Conservation (phyloP, 1,139 yeast species). For the Pichia sp. region DNA sequence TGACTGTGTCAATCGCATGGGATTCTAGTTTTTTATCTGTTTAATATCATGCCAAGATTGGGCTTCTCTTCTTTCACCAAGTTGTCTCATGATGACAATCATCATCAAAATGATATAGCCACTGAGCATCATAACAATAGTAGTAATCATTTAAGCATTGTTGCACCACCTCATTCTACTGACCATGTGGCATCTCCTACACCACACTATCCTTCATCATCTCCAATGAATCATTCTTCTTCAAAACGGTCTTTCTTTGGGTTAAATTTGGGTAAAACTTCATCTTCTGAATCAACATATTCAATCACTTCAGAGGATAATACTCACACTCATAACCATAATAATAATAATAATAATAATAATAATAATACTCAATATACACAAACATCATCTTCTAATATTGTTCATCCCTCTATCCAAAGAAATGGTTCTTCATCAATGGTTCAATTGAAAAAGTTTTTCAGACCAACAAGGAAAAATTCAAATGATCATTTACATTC, state of each 20-base stretch:
- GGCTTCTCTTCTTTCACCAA: slow-evolving; percentile 14
- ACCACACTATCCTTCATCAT: not conserved
- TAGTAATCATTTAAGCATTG: not conserved
- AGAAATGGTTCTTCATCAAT: slow-evolving; percentile 37
- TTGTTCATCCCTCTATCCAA: slow-evolving; percentile 11
- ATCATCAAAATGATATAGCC: not conserved
- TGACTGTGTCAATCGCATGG: not conserved
- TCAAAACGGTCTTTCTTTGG: slow-evolving; percentile 29
- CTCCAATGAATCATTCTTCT: slow-evolving; percentile 11
- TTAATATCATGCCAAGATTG: slow-evolving; percentile 9
- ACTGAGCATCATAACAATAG: not conserved
- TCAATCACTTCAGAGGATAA: slow-evolving; percentile 24
- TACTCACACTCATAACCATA: slow-evolving; percentile 16
- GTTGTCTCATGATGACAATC: slow-evolving; percentile 11
- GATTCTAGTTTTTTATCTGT: not conserved
- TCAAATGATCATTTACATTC: slow-evolving; percentile 12
- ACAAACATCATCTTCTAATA: not conserved
- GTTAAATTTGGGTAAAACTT: slow-evolving; percentile 23
- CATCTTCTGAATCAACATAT: slow-evolving; percentile 24
- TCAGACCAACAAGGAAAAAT: slow-evolving; percentile 30
- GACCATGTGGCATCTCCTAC: not conserved
- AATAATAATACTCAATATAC: not conserved
- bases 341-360: slow-evolving; percentile 1
- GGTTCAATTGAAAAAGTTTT: slow-evolving; percentile 32
- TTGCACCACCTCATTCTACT: not conserved